phyloP scores from a whole-genome alignment of 1,284 basidiomycete species.

The Irpex rosettiformis region DNA sequence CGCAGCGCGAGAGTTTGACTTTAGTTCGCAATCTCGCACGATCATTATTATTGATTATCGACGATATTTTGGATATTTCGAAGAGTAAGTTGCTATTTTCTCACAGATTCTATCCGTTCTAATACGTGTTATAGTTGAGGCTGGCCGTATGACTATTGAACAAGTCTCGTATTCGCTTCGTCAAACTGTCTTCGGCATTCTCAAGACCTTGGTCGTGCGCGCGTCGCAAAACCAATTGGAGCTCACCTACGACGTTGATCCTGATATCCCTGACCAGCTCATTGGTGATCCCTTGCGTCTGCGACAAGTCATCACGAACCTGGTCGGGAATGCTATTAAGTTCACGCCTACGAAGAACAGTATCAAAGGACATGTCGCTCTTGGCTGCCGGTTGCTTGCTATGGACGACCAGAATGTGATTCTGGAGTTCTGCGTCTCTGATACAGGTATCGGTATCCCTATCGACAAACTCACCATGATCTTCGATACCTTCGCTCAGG shows the following conservation, averaged over 20 bases:
- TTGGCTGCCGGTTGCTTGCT: constrained; percentile 80
- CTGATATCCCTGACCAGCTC: constrained; percentile 94
- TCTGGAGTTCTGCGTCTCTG: constrained; percentile 95
- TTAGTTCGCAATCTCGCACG: constrained; percentile 95
- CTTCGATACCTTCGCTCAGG: constrained; percentile 99
- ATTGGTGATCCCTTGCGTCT: constrained; percentile 95
- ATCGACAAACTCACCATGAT: constrained; percentile 98
- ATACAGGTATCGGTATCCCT: constrained; percentile 98
- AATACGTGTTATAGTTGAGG: constrained; percentile 81
- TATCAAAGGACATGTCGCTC: constrained; percentile 86
- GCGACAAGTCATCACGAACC: constrained; percentile 92
- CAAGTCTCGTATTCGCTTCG: constrained; percentile 98
- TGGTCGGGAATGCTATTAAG: constrained; percentile 94
- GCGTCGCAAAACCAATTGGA: constrained; percentile 98
- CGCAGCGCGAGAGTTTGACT: constrained; percentile 92
- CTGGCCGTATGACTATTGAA: constrained; percentile 99
- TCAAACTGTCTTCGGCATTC: constrained; percentile 94
- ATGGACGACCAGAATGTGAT: constrained; percentile 79
- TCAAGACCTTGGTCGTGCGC: constrained; percentile 97
- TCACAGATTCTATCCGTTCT: too few species aligned
- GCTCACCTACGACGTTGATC: constrained; percentile 95
- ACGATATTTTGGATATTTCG: constrained; percentile 97
- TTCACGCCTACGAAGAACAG: constrained; percentile 83
- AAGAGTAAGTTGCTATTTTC: constrained; percentile 79
- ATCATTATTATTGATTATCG: constrained; percentile 94